These are phyloP conservation scores for Ophiocordyceps camponoti-rufipedis DNA, from an alignment of 2,329 filamentous ascomycete species.

Conservation along the genomic window DNA sequence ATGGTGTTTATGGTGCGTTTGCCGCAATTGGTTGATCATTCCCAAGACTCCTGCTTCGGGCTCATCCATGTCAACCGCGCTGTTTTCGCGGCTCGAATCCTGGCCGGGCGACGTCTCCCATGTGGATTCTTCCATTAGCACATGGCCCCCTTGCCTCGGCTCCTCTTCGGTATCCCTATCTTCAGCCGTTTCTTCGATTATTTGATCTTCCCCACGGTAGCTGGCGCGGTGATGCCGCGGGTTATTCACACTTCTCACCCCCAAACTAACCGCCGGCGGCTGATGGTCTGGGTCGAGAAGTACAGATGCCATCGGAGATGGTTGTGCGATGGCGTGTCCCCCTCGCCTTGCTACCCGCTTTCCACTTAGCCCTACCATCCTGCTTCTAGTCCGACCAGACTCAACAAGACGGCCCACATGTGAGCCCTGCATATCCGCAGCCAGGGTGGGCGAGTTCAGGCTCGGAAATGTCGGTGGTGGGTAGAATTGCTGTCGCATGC, in stretches of 20 bases:
- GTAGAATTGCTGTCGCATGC: constrained; percentile 40
- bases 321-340: constrained; percentile 25
- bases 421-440: constrained; percentile 35
- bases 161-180: constrained; percentile 29
- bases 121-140: constrained; percentile 35
- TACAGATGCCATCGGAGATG: constrained; percentile 54
- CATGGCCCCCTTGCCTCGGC: constrained; percentile 30
- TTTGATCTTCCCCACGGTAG: constrained; percentile 28
- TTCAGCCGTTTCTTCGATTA: constrained; percentile 37
- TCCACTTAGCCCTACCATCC: constrained; percentile 12
- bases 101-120: constrained; percentile 39
- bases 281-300: constrained; percentile 63
- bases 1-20: constrained; percentile 24
- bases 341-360: constrained; percentile 3
- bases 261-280: constrained; percentile 28
- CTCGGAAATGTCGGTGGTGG: constrained; percentile 60
- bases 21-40: constrained; percentile 39
- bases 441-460: constrained; percentile 42
- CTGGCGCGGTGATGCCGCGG: constrained; percentile 24
- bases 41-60: constrained; percentile 36
- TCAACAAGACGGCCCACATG: constrained; percentile 19
- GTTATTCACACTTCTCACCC: constrained; percentile 26
- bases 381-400: constrained; percentile 24
- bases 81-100: constrained; percentile 32
- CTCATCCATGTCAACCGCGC: constrained; percentile 17